phyloP scores from a whole-genome alignment of 2,329 filamentous ascomycete genomes.

The Colletotrichum sojae region DNA sequence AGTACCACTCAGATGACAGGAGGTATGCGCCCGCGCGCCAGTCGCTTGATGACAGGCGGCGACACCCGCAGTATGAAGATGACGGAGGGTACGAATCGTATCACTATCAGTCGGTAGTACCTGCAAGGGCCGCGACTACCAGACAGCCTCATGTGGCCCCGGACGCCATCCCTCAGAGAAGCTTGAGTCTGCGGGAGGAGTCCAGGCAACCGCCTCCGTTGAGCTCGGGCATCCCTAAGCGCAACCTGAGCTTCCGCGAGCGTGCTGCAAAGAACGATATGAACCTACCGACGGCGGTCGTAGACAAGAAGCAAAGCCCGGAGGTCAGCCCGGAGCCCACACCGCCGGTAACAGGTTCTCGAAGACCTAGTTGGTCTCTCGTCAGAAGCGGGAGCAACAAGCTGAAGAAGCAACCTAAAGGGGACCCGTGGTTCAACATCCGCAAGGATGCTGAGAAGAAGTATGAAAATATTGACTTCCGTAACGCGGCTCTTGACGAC shows the following conservation, averaged over 20 bases:
- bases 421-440: constrained; percentile 62
- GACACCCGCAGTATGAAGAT: constrained; percentile 52
- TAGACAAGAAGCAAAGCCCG: constrained; percentile 18
- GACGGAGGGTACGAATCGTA: constrained; percentile 46
- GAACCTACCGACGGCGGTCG: constrained; percentile 48
- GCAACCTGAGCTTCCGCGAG: constrained; percentile 74
- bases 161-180: constrained; percentile 32
- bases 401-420: constrained; percentile 69
- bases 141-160: constrained; percentile 23
- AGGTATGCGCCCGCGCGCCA: constrained; percentile 44
- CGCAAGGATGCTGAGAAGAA: constrained; percentile 60
- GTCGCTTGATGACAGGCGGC: constrained; percentile 42
- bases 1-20: constrained; percentile 50
- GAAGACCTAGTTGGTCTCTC: constrained; percentile 50
- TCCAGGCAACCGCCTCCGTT: constrained; percentile 17
- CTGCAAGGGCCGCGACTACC: constrained; percentile 44
- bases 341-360: constrained; percentile 47
- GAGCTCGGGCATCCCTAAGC: constrained; percentile 58
- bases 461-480: constrained; percentile 47
- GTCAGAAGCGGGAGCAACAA: constrained; percentile 70
- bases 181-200: constrained; percentile 42
- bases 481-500: constrained; percentile 43
- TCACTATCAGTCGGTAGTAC: constrained; percentile 38
- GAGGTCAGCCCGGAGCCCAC: constrained; percentile 44
- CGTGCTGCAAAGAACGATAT: constrained; percentile 64